Conservation (phyloP, 345 rosid species). For the Salix koriyanagi region DNA sequence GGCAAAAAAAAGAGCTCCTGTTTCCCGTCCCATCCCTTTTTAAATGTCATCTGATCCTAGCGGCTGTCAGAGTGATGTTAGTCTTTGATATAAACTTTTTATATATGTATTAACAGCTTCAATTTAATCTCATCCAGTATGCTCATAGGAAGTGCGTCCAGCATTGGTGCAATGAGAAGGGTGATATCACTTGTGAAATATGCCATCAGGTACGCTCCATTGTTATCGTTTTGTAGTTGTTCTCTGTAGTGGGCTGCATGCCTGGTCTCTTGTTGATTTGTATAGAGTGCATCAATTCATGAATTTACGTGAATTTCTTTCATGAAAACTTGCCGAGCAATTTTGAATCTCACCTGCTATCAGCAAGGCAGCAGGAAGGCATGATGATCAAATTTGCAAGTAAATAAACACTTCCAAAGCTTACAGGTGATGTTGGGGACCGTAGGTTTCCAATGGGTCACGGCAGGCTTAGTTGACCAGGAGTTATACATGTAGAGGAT, state of each 20-base stretch:
- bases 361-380: neutral
- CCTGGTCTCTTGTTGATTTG: neutral
- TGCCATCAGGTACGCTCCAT: conserved; percentile 69
- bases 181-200: conserved; percentile 82
- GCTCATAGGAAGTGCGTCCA: conserved; percentile 94
- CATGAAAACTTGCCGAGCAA: neutral
- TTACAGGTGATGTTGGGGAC: neutral
- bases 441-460: neutral
- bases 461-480: neutral
- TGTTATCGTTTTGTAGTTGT: neutral
- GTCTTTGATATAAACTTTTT: neutral
- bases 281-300: neutral
- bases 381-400: neutral
- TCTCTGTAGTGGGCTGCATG: neutral
- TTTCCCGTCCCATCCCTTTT: neutral
- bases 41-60: neutral
- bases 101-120: neutral
- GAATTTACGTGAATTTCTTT: neutral
- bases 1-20: neutral
- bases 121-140: conserved; percentile 42
- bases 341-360: neutral
- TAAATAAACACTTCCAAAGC: neutral
- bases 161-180: conserved; percentile 95
- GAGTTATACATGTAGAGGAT: neutral
- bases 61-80: neutral